Base-by-base conservation (phyloP, 2,329 filamentous ascomycete genomes). In the Arthrobotrys megalospora region DNA sequence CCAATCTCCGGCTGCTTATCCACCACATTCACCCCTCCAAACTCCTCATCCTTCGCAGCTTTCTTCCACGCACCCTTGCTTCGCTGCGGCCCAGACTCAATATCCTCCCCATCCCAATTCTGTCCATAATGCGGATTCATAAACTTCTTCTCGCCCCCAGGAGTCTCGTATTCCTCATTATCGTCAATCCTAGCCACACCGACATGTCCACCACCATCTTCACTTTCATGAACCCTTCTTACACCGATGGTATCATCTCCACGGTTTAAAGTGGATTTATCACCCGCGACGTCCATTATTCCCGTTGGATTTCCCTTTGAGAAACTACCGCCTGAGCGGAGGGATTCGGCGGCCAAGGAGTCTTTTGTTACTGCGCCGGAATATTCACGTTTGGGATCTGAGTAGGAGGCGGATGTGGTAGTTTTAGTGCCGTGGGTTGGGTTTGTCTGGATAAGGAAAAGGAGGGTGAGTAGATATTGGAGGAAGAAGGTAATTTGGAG, bases 321-420 rank as follows among this genome's bases (percentile, higher is more conserved):
- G 64, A 81, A 82, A 48, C 34, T 45, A 10, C 80, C 80, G 34
- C 79, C 70, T 21, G 38, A 47, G 6, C 69, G 67, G 16, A 80
- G 45, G 10, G 80, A 80, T 7, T 81, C 76, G 32, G 81, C 80
- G n/a, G 80, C 81, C 0, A 82, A 71, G 10, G 80, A 81, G 71
- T 82, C 80, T 14, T 69, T 76, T 28, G 80, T 43, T 19, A 81
- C 77, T 0, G 77, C 66, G 16, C 75, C 81, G 43, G 80, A 77
- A 58, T 76, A 53, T 65, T 82, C 81, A n/a, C 62, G 38, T 21
- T 80, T 81, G 6, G 38, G 68, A 14, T 79, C 75, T 5, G 24
- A 21, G 21, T 70, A 53, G 32, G 63, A 28, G 36, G 76, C 60
- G 60, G 79, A 73, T 5, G 76, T 76, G 21, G 69, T 76, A 16